phyloP scores from a whole-genome alignment of 2,329 filamentous ascomycete genomes.

The Hymenoscyphus infarciens region DNA sequence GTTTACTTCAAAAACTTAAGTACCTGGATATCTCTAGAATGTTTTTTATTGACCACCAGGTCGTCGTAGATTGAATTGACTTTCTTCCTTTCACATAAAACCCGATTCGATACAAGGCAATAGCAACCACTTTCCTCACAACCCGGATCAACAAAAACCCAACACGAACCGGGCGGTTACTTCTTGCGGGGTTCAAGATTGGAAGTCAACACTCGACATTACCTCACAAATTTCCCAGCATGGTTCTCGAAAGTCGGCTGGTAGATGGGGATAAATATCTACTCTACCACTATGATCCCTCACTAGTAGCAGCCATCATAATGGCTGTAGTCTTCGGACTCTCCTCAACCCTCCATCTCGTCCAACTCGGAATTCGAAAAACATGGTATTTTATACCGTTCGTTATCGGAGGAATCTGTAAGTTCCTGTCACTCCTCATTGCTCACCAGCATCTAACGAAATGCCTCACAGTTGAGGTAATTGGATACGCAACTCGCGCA shows the following conservation, averaged over 20 bases:
- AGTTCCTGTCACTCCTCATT: slow-evolving; percentile 16
- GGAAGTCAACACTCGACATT: neutral
- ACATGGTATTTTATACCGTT: slow-evolving; percentile 52
- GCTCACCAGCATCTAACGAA: neutral
- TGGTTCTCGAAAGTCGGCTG: neutral
- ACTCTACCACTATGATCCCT: slow-evolving; percentile 49
- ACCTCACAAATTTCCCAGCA: neutral
- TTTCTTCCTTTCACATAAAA: neutral
- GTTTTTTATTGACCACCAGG: neutral
- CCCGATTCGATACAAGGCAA: no score
- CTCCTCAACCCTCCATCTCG: slow-evolving; percentile 38
- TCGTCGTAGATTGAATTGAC: neutral
- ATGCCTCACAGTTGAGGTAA: slow-evolving; percentile 36
- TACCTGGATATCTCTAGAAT: neutral
- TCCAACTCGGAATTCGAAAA: slow-evolving; percentile 38
- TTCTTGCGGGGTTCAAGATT: neutral
- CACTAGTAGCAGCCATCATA: slow-evolving; percentile 41
- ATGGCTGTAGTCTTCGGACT: slow-evolving; percentile 41
- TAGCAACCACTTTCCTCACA: no score
- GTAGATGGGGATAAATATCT: slow-evolving; percentile 16
- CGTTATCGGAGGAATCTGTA: slow-evolving; percentile 50
- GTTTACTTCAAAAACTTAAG: neutral
- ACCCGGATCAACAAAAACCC: no score
- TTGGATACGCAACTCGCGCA: slow-evolving; percentile 37
- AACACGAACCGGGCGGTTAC: no score